phyloP scores from a whole-genome alignment of 345 rosid species.

The Camelina hispida region DNA sequence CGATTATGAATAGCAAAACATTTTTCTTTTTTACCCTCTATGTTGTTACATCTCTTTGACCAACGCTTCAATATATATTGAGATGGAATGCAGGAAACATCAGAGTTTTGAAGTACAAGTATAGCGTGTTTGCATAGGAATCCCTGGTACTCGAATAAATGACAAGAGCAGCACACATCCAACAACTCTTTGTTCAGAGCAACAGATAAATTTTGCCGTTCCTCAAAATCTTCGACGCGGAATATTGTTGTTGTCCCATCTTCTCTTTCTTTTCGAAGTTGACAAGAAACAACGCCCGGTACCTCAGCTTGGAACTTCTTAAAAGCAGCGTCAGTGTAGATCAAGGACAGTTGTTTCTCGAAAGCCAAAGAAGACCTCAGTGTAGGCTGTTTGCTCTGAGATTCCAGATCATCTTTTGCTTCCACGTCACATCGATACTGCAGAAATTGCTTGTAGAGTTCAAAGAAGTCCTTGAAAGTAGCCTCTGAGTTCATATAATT shows the following conservation, averaged over 20 bases:
- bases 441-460: conserved; percentile 46
- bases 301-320: conserved; percentile 61
- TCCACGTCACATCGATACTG: conserved; percentile 52
- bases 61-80: conserved; percentile 52
- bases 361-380: conserved; percentile 53
- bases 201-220: conserved; percentile 49
- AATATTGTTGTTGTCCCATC: conserved; percentile 44
- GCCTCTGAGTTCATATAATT: conserved; percentile 39
- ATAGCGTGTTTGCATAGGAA: conserved; percentile 57
- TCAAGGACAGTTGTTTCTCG: conserved; percentile 55
- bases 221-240: conserved; percentile 54
- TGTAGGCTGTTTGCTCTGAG: conserved; percentile 50
- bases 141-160: conserved; percentile 52
- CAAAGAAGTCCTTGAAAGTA: conserved; percentile 52
- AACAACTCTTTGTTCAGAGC: conserved; percentile 44
- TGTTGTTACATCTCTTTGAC: conserved; percentile 46
- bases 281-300: conserved; percentile 58
- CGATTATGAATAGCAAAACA: conserved; percentile 39
- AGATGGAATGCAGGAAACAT: conserved; percentile 50
- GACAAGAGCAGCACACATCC: conserved; percentile 54
- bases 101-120: conserved; percentile 53
- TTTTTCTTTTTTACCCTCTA: conserved; percentile 34
- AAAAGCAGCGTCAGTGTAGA: conserved; percentile 55
- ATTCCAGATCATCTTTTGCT: conserved; percentile 51
- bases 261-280: conserved; percentile 50